phyloP scores from a whole-genome alignment of 306 rosid genomes.

The Abrus pulchellus region DNA sequence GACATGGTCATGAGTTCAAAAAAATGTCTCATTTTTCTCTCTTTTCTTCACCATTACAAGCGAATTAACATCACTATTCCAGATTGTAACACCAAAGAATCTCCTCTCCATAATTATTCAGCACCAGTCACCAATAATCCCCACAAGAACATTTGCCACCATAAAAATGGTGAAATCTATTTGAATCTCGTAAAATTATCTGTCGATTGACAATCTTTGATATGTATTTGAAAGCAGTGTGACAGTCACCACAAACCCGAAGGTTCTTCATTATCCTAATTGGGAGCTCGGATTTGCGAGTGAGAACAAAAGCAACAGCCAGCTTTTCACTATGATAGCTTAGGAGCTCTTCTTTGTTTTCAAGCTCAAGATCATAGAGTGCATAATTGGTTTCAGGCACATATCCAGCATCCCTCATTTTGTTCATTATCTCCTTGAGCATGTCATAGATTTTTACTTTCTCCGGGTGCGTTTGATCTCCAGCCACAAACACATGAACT shows the following conservation, averaged over 20 bases:
- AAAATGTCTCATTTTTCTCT: slow-evolving; percentile 5
- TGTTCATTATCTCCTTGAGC: slow-evolving; percentile 68
- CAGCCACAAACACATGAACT: slow-evolving; percentile 92
- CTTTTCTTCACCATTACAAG: slow-evolving; percentile 13
- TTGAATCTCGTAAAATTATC: slow-evolving; percentile 81
- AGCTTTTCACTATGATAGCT: slow-evolving; percentile 92
- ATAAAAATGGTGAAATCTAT: slow-evolving; percentile 86
- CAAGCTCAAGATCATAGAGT: slow-evolving; percentile 83
- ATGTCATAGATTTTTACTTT: slow-evolving; percentile 73
- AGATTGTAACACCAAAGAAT: slow-evolving; percentile 20
- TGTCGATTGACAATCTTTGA: slow-evolving; percentile 77
- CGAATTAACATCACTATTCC: slow-evolving; percentile 14
- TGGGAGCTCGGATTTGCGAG: slow-evolving; percentile 77
- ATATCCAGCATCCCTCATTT: slow-evolving; percentile 81
- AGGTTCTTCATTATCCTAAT: slow-evolving; percentile 94
- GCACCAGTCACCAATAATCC: slow-evolving; percentile 75
- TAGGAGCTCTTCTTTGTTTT: slow-evolving; percentile 85
- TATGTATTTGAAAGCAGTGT: slow-evolving; percentile 83
- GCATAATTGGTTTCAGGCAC: slow-evolving; percentile 85
- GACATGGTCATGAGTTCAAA: no score
- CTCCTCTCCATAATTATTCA: slow-evolving; percentile 22
- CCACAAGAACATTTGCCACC: slow-evolving; percentile 86
- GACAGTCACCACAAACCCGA: slow-evolving; percentile 95
- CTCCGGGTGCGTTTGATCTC: slow-evolving; percentile 85
- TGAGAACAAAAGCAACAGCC: slow-evolving; percentile 89